Evolutionary conservation across 2,329 filamentous ascomycete genomes (phyloP).

Genomic region (Xylariales sp.): DNA sequence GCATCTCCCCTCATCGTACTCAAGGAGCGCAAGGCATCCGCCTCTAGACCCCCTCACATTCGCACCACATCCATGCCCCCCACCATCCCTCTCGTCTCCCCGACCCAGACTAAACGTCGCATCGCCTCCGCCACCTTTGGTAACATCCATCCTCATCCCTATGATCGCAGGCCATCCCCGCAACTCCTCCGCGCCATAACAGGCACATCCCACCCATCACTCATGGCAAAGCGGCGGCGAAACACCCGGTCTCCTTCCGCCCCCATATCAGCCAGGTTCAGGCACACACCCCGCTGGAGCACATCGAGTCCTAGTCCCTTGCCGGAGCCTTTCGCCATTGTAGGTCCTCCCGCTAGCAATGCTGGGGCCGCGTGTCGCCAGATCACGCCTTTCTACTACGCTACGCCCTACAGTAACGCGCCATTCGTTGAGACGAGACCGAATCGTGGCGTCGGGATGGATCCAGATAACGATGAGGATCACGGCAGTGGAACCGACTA

Average conservation of each 20-base stretch:
- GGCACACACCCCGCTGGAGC: constrained; percentile 54
- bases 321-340: constrained; percentile 25
- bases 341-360: constrained; percentile 22
- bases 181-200: constrained; percentile 28
- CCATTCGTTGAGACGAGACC: constrained; percentile 38
- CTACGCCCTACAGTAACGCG: constrained; percentile 67
- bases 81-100: constrained; percentile 33
- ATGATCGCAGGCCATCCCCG: constrained; percentile 35
- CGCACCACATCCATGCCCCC: constrained; percentile 51
- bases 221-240: constrained; percentile 40
- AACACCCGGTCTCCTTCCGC: constrained; percentile 54
- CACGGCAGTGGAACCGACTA: constrained; percentile 26
- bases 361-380: constrained; percentile 6
- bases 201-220: constrained; percentile 19
- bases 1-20: constrained; percentile 37
- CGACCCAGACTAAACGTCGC: constrained; percentile 38
- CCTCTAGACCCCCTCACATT: constrained; percentile 41
- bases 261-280: constrained; percentile 20
- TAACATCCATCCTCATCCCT: constrained; percentile 19
- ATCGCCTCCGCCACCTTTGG: constrained; percentile 37
- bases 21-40: constrained; percentile 29
- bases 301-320: constrained; percentile 40
- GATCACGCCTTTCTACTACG: constrained; percentile 66
- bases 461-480: constrained; percentile 24
- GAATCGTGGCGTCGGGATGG: constrained; percentile 19